Percentiles rank a stretch among this genome's conserved stretches.
phyloP scores from a whole-genome alignment of 441 rosid species.

The Flueggea neowawraea region DNA sequence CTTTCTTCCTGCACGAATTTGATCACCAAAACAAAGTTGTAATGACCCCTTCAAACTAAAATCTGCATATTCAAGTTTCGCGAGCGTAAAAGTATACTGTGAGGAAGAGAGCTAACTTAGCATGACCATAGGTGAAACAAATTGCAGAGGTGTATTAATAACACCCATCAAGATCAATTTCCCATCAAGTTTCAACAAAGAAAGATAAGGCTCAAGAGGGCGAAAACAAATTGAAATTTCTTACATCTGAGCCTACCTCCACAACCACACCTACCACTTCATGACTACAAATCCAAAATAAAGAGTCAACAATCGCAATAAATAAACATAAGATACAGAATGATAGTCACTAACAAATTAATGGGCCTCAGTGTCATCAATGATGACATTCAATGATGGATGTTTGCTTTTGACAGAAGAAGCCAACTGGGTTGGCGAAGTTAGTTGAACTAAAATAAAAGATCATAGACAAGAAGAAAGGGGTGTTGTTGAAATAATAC shows the following conservation, averaged over 20 bases:
- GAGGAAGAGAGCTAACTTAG: slow-evolving; percentile 43
- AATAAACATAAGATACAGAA: not conserved
- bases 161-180: slow-evolving; percentile 75
- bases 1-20: no score
- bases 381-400: no score
- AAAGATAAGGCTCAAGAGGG: slow-evolving; percentile 54
- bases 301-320: not conserved
- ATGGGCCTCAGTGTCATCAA: no score
- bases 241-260: slow-evolving; percentile 30
- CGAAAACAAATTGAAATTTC: slow-evolving; percentile 34
- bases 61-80: no score
- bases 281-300: slow-evolving; percentile 16
- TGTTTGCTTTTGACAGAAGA: no score
- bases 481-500: slow-evolving; percentile 26
- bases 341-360: no score
- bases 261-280: slow-evolving; percentile 31
- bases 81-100: no score
- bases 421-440: not conserved
- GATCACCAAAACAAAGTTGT: no score
- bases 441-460: not conserved
- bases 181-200: slow-evolving; percentile 70
- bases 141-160: slow-evolving; percentile 64
- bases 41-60: no score
- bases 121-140: slow-evolving; percentile 59
- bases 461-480: not conserved